Conservation (phyloP, 2,329 filamentous ascomycete species). For the Pseudocercospora eumusae region DNA sequence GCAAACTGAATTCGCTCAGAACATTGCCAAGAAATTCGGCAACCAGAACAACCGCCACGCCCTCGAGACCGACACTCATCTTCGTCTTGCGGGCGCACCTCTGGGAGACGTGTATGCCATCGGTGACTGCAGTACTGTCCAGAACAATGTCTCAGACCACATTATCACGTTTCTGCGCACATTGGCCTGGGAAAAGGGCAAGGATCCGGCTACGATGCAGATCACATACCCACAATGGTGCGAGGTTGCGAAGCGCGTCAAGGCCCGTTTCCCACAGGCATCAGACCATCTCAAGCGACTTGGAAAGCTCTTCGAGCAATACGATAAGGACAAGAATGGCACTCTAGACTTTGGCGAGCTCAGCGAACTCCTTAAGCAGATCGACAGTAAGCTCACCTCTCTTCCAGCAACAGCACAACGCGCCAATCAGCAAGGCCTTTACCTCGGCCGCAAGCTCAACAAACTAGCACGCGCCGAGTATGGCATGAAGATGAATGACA, state of each 20-base stretch:
- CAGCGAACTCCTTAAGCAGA: conserved; percentile 81
- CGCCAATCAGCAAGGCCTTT: conserved; percentile 92
- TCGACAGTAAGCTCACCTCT: conserved; percentile 91
- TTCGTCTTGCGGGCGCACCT: conserved; percentile 84
- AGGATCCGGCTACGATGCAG: conserved; percentile 83
- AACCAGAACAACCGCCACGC: conserved; percentile 85
- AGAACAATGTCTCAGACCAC: conserved; percentile 94
- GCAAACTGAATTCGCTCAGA: conserved; percentile 78
- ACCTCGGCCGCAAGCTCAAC: conserved; percentile 92
- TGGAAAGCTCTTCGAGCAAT: conserved; percentile 86
- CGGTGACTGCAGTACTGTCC: conserved; percentile 92
- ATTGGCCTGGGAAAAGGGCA: conserved; percentile 87
- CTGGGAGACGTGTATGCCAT: conserved; percentile 95
- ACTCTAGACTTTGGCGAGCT: conserved; percentile 94
- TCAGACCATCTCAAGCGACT: conserved; percentile 81
- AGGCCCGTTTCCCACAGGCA: conserved; percentile 88
- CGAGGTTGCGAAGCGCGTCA: conserved; percentile 77
- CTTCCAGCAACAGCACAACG: conserved; percentile 94
- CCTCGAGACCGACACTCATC: conserved; percentile 89
- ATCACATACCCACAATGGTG: conserved; percentile 89
- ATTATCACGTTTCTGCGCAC: conserved; percentile 86
- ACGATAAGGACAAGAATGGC: conserved; percentile 89
- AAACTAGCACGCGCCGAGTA: conserved; percentile 77
- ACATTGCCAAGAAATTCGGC: conserved; percentile 73
- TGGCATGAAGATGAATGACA: conserved; percentile 74